Base-by-base conservation (phyloP, 2,329 filamentous ascomycete species). In the Lachnellula subtilissima region DNA sequence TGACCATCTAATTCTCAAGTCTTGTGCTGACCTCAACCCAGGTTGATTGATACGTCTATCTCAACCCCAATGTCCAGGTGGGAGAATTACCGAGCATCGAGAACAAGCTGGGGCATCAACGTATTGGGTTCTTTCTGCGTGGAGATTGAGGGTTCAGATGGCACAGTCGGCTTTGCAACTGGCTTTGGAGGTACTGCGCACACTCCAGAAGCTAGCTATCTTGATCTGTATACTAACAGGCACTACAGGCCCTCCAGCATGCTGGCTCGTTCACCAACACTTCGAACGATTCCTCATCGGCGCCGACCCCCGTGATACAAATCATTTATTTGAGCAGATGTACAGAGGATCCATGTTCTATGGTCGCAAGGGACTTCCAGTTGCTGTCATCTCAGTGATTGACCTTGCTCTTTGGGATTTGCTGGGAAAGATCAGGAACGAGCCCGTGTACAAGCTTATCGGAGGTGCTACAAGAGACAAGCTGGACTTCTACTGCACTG, bases 301-400 rank as follows among this genome's bases (percentile, higher is more conserved):
- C 43, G 86, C 89, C 65, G 92, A 97, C 71, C 91, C 91, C 11
- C 82, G 92, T 65, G 91, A 97, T 70, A 95, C 90, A 52, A 96
- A 96, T 74, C 82, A 92, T 61, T 78, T 97, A 32, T 97, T 95
- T 70, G 92, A 97, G 77, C 91, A 95, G 72, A 96, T 97, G 92
- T 97, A 96, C 78, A 86, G 91, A 58, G 89, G 82, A 2, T 95
- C 91, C 64, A 95, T 96, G 89, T 97, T 96, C 78, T 97, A 97
- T 70, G 92, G 92, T 59, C 87, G 92, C 64, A 97, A 97, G 73
- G 92, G 92, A 48, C 83, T 97, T 1, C 88, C 92, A 2, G 83
- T 93, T 11, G 92, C 92, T 52, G 87, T 95, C 68, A 97, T 97
- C 69, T 96, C 91, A 2, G 92, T 96, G 62, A 94, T 97, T 67